Percentiles rank a stretch among this genome's conserved stretches.
Conservation (phyloP, 2,329 filamentous ascomycete species). For the Aspergillus flavus region DNA sequence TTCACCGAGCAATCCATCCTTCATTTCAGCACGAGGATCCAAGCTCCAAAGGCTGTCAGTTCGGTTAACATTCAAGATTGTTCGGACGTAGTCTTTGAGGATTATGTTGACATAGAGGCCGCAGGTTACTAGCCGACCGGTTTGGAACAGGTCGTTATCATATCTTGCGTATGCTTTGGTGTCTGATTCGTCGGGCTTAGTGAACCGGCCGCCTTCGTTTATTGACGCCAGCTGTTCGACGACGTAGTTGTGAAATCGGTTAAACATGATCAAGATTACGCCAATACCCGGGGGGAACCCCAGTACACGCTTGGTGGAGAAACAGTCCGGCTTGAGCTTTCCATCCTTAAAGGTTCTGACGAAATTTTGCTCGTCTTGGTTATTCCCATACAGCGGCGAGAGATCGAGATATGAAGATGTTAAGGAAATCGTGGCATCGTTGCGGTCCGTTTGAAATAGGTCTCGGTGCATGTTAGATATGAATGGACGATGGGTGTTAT, state of each 20-base stretch:
- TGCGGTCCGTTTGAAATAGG: conserved; percentile 66
- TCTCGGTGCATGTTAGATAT: conserved; percentile 46
- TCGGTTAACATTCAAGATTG: conserved; percentile 63
- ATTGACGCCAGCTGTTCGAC: conserved; percentile 65
- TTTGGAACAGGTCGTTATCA: conserved; percentile 55
- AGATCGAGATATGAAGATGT: conserved; percentile 77
- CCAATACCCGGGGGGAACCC: conserved; percentile 71
- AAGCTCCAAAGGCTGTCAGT: conserved; percentile 63
- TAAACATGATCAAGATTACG: conserved; percentile 69
- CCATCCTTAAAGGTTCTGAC: conserved; percentile 67
- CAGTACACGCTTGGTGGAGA: conserved; percentile 66
- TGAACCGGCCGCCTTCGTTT: conserved; percentile 71
- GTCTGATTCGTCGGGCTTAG: conserved; percentile 48
- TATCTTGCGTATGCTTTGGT: conserved; percentile 39
- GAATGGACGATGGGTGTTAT: not conserved
- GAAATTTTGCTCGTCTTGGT: conserved; percentile 62
- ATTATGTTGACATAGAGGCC: conserved; percentile 61
- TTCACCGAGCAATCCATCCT: conserved; percentile 47
- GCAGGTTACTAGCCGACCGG: conserved; percentile 56
- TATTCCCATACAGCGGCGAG: conserved; percentile 71
- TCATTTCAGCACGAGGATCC: conserved; percentile 64
- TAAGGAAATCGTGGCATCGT: conserved; percentile 64
- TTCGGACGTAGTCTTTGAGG: conserved; percentile 62
- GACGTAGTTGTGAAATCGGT: conserved; percentile 70
- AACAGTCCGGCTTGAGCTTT: conserved; percentile 72